Conservation (phyloP, 2,329 filamentous ascomycete species). For the Xylariaceae sp. region DNA sequence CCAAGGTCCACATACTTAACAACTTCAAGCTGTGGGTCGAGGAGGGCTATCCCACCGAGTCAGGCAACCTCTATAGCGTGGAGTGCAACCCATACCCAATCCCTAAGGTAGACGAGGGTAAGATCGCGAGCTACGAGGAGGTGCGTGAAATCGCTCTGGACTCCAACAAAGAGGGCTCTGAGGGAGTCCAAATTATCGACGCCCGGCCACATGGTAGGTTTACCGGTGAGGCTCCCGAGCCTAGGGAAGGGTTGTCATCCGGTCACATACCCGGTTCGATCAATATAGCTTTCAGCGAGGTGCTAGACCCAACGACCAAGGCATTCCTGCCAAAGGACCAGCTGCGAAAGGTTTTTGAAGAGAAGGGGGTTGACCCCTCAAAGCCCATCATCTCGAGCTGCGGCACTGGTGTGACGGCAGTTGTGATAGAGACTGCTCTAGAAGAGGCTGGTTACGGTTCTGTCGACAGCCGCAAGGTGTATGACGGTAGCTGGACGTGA, state of each 20-base stretch:
- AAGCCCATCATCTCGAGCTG: slow-evolving; percentile 88
- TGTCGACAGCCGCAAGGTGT: slow-evolving; percentile 72
- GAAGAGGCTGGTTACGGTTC: slow-evolving; percentile 77
- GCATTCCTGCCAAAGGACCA: slow-evolving; percentile 74
- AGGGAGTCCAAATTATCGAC: slow-evolving; percentile 88
- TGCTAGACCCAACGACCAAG: slow-evolving; percentile 85
- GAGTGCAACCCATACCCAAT: slow-evolving; percentile 70
- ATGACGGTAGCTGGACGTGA: slow-evolving; percentile 98
- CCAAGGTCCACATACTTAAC: slow-evolving; percentile 86
- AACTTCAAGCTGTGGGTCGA: slow-evolving; percentile 96
- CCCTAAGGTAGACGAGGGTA: slow-evolving; percentile 63
- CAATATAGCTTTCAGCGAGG: slow-evolving; percentile 77
- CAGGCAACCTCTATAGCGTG: slow-evolving; percentile 73
- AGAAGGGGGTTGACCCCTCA: slow-evolving; percentile 77
- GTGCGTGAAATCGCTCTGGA: slow-evolving; percentile 79
- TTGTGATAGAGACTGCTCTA: slow-evolving; percentile 86
- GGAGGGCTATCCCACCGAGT: slow-evolving; percentile 79
- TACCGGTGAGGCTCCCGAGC: slow-evolving; percentile 83
- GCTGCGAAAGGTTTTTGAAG: slow-evolving; percentile 75
- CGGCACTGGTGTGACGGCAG: slow-evolving; percentile 92
- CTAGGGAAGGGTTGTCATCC: slow-evolving; percentile 81
- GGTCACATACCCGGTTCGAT: slow-evolving; percentile 92
- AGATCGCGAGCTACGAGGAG: slow-evolving; percentile 82
- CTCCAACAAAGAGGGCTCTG: slow-evolving; percentile 79
- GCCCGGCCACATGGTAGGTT: slow-evolving; percentile 82